Percentiles rank a stretch among this genome's conserved stretches.
phyloP scores from a whole-genome alignment of 805 yeast species.

The Wickerhamiella azyma region DNA sequence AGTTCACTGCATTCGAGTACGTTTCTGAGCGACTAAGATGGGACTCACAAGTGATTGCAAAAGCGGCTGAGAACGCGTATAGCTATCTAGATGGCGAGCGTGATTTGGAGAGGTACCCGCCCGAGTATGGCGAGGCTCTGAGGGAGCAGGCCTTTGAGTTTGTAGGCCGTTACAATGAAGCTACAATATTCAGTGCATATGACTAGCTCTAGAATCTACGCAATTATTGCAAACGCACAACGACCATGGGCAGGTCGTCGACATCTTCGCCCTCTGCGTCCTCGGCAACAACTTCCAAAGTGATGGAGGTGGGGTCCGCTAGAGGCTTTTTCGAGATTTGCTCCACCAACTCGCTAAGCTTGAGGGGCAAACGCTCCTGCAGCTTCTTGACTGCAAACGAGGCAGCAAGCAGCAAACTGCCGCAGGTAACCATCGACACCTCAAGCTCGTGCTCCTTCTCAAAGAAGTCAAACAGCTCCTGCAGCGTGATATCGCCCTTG shows the following conservation, averaged over 20 bases:
- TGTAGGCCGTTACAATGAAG: no score
- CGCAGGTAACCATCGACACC: slow-evolving; percentile 82
- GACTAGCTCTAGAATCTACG: no score
- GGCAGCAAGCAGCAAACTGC: slow-evolving; percentile 80
- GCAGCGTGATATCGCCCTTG: slow-evolving; percentile 47
- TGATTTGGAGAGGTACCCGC: no score
- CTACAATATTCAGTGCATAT: no score
- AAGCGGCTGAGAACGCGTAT: no score
- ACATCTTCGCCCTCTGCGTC: slow-evolving; percentile 90
- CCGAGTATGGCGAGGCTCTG: no score
- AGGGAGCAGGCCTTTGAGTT: no score
- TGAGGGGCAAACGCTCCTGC: slow-evolving; percentile 57
- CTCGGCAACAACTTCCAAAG: slow-evolving; percentile 84
- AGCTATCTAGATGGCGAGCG: no score
- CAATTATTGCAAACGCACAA: slow-evolving; percentile 29
- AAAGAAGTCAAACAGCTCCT: slow-evolving; percentile 60
- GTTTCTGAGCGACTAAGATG: not conserved
- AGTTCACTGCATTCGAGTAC: no score
- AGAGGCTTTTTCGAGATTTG: slow-evolving; percentile 75
- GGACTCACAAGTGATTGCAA: no score
- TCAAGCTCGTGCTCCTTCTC: slow-evolving; percentile 72
- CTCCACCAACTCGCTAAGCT: slow-evolving; percentile 64
- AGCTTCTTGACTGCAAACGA: slow-evolving; percentile 86
- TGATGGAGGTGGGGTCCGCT: slow-evolving; percentile 58
- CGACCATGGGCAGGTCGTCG: slow-evolving; percentile 73